Base-by-base conservation (phyloP, 768 basidiomycete genomes). In the Boletus insuetus region DNA sequence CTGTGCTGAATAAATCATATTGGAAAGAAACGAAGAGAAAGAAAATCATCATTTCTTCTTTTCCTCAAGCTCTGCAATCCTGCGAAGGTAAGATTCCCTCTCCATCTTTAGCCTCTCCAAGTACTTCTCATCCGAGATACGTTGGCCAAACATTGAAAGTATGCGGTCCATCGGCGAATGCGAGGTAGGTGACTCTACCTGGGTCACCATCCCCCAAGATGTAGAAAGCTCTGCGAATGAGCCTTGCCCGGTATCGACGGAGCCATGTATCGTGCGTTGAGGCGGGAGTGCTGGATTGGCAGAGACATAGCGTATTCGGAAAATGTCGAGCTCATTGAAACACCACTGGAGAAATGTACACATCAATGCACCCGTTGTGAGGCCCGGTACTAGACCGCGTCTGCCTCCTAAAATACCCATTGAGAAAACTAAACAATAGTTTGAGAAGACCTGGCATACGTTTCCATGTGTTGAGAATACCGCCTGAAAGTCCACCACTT, bases 71-170 rank as follows among this genome's bases (percentile, higher is more conserved):
- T 82, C 79, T 47, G 72, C 75, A 67, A 91, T 89, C 54, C 79
- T 77, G 55, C 71, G 73, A 58, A 84, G 64, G 62, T 87, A 74
- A 10, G 68, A 69, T 5, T 82, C 80, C 59, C 87, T 77, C 45
- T 84, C 78, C 49, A 72, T 73, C 65, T 79, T 83, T 64, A 93
- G 64, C 55, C 77, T 80, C 29, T 68, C 67, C 49, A 92, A 60
- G 59, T 91, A 91, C 57, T 88, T 86, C 46, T 92, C 86, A 58
- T 94, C 84, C 7, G 89, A 79, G 4, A 94, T 64, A 48, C 74
- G 77, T 34, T 72, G 74, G 26, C 65, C 66, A 26, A 71, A 60
- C 16, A 58, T 20, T 3, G 66, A 64, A 35, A 73, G 55, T 39
- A 85, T 55, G 11, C 75, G 74, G 45, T 82, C 74, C 19, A 68